phyloP scores from a whole-genome alignment of 352 stramenopile species.

The Blastocystis sp. region DNA sequence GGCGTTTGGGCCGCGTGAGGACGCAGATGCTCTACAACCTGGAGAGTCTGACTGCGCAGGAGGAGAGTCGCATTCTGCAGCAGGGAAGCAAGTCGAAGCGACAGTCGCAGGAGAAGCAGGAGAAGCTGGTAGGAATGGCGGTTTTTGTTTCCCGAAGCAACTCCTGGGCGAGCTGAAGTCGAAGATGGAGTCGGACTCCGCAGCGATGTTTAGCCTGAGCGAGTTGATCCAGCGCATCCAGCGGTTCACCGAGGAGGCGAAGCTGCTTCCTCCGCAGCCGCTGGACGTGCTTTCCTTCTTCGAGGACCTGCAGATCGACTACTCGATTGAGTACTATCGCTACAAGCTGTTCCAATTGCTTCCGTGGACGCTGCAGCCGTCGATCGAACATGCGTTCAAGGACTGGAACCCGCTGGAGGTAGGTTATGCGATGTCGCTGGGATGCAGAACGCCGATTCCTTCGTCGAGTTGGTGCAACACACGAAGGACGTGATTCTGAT shows the following conservation, averaged over 20 bases:
- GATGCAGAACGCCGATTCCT: not conserved
- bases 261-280: not conserved
- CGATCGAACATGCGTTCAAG: not conserved
- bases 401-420: not conserved
- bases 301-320: slow-evolving; percentile 12
- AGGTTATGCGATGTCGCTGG: not conserved
- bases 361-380: not conserved
- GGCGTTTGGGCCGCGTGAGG: not conserved
- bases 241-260: not conserved
- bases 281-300: not conserved
- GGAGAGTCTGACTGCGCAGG: not conserved
- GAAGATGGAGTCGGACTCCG: not conserved
- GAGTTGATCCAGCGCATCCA: not conserved
- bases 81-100: not conserved
- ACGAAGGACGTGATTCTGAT: not conserved
- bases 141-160: not conserved
- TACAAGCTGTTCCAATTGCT: slow-evolving; percentile 17
- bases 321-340: slow-evolving; percentile 10
- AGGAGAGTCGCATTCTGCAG: slow-evolving; percentile 13
- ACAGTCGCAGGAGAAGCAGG: not conserved
- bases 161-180: not conserved
- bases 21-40: slow-evolving; percentile 14
- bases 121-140: not conserved
- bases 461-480: not conserved
- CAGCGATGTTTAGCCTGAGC: not conserved